Evolutionary conservation across 2,329 filamentous ascomycete species (phyloP).

Genomic region (Mariannaea elegans): DNA sequence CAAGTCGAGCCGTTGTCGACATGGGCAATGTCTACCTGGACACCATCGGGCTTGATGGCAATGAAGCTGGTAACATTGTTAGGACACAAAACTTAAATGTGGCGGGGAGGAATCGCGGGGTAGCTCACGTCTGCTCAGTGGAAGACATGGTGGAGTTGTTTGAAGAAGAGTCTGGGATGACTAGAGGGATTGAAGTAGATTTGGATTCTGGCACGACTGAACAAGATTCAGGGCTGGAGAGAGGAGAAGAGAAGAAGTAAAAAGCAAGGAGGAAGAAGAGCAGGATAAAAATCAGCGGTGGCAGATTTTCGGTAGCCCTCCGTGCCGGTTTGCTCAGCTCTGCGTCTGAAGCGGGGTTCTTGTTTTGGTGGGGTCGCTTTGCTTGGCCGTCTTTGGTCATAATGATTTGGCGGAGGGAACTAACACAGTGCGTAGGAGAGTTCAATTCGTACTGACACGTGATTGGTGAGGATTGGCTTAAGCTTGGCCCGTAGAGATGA

Average conservation of each 20-base stretch:
- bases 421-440: slow-evolving; percentile 21
- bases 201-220: slow-evolving; percentile 40
- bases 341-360: slow-evolving; percentile 46
- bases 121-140: slow-evolving; percentile 84
- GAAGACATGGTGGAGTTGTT: slow-evolving; percentile 69
- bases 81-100: slow-evolving; percentile 29
- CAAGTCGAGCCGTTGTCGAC: not conserved
- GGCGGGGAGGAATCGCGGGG: slow-evolving; percentile 45
- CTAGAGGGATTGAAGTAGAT: slow-evolving; percentile 42
- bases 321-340: slow-evolving; percentile 39
- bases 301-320: slow-evolving; percentile 49
- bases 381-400: slow-evolving; percentile 44
- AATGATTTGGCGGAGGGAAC: slow-evolving; percentile 40
- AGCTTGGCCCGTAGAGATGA: slow-evolving; percentile 9
- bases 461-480: slow-evolving; percentile 19
- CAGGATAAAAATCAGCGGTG: slow-evolving; percentile 55
- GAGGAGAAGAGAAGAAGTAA: slow-evolving; percentile 48
- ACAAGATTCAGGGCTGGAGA: slow-evolving; percentile 40
- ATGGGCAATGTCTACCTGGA: slow-evolving; percentile 75
- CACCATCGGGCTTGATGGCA: slow-evolving; percentile 99
- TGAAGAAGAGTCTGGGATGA: slow-evolving; percentile 37
- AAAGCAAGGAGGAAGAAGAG: slow-evolving; percentile 49
- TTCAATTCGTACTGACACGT: slow-evolving; percentile 40
- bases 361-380: slow-evolving; percentile 45
- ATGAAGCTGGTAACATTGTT: slow-evolving; percentile 79